Evolutionary conservation across 2,329 filamentous ascomycete genomes (phyloP), one percentile per base, ranked within the genome.

Genomic region (Leptosphaerulina australis): DNA sequence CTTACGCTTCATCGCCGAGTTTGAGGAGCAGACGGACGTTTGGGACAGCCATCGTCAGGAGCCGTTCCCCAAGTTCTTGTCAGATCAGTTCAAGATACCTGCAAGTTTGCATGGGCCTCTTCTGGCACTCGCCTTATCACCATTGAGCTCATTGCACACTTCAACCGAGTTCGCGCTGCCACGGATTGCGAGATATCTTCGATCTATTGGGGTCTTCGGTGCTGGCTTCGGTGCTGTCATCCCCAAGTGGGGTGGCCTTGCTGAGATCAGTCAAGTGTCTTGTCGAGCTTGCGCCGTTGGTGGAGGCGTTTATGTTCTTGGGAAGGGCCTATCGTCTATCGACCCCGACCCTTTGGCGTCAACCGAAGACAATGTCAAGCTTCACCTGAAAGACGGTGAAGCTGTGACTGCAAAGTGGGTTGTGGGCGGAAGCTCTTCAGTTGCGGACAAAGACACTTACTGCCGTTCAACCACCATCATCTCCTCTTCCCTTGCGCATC

Each of bases 281-380:
- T 97, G 94, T 70, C 88, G 93, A 60, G 91, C 93, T 29, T 86
- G 87, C 55, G 93, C 93, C 15, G 94, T 99, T 5, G 93, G 93
- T 26, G 94, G 94, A 37, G 90, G 87, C 9, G 83, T 95, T 3
- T 97, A 97, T 74, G 90, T 96, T 70, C 83, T 97, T 12, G 88
- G 86, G 33, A 87, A 87, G 38, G 85, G 85, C 8, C 76, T 94
- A 44, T 61, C 72, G 40, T 55, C 40, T 12, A 47, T 40, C 12
- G 45, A 46, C 7, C 34, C 41, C 11, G 40, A 37, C 3, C 30
- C 44, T 20, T 20, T 20, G 3, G 47, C 48, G 28, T 55, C 36
- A 9, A 51, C 37, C 1, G 56, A 53, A 9, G 53, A 31, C 22
- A 55, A 58, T 49, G 44, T 81, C 14, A 73, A 76, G 30, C 63